Percentiles rank a stretch among this genome's conserved stretches.
phyloP scores from a whole-genome alignment of 768 basidiomycete genomes.

The Pulveroboletus sp. region DNA sequence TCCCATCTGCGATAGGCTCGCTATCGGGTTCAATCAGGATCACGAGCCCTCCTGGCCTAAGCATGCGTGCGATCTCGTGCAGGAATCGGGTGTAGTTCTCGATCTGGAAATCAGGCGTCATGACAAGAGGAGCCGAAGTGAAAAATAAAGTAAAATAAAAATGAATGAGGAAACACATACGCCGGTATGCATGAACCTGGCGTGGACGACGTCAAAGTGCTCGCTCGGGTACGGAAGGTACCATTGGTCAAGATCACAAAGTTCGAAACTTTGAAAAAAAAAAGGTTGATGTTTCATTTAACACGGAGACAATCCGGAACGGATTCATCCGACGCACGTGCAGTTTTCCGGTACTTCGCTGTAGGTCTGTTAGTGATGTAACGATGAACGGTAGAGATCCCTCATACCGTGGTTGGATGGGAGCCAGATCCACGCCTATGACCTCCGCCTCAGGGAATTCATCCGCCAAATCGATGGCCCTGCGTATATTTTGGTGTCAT shows the following conservation, averaged over 20 bases:
- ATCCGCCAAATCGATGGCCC: slow-evolving; percentile 72
- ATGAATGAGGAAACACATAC: slow-evolving; percentile 24
- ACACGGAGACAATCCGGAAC: neutral
- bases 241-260: slow-evolving; percentile 61
- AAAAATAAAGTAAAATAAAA: slow-evolving; percentile 6
- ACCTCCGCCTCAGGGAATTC: slow-evolving; percentile 66
- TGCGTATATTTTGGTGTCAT: slow-evolving; percentile 23
- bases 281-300: neutral
- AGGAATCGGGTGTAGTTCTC: slow-evolving; percentile 58
- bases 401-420: slow-evolving; percentile 63
- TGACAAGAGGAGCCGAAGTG: neutral
- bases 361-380: slow-evolving; percentile 14
- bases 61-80: slow-evolving; percentile 57
- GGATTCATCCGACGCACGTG: slow-evolving; percentile 52
- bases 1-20: slow-evolving; percentile 46
- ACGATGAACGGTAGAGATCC: neutral
- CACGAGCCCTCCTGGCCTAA: slow-evolving; percentile 67
- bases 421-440: slow-evolving; percentile 67
- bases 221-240: slow-evolving; percentile 60
- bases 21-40: slow-evolving; percentile 62
- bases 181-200: slow-evolving; percentile 64
- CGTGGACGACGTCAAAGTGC: slow-evolving; percentile 67
- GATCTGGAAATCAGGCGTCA: slow-evolving; percentile 43
- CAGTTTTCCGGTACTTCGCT: slow-evolving; percentile 67
- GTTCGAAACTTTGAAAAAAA: slow-evolving; percentile 52